phyloP scores from a whole-genome alignment of 768 basidiomycete species.

The Leccinum incarnatum region DNA sequence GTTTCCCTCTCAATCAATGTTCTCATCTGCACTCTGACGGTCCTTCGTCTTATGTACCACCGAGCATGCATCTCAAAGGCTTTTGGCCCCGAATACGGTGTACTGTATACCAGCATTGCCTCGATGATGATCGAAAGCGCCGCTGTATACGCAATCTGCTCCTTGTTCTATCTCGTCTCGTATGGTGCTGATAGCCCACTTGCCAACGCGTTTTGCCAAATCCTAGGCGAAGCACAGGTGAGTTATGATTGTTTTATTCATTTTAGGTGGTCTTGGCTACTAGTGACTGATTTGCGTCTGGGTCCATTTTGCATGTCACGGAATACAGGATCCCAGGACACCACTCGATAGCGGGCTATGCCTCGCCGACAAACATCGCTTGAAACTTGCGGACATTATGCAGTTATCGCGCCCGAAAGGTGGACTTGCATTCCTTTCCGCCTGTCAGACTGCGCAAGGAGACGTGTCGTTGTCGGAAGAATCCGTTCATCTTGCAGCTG shows the following conservation, averaged over 20 bases:
- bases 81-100: constrained; percentile 26
- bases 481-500: no score
- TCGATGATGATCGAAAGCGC: constrained; percentile 35
- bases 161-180: constrained; percentile 32
- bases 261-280: no score
- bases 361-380: no score
- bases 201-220: constrained; percentile 28
- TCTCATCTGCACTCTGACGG: constrained; percentile 30
- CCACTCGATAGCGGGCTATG: no score
- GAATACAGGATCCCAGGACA: no score
- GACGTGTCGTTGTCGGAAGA: no score
- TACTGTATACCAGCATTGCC: constrained; percentile 30
- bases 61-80: constrained; percentile 22
- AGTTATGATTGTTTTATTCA: background rate
- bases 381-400: no score
- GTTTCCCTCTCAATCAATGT: constrained; percentile 36
- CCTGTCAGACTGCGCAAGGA: no score
- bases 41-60: constrained; percentile 32
- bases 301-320: no score
- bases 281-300: no score
- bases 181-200: constrained; percentile 22
- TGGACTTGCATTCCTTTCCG: no score
- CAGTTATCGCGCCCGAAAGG: no score
- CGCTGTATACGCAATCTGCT: constrained; percentile 31
- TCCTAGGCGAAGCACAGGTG: constrained; percentile 31